These are phyloP conservation scores for Gremmenia infestans DNA, from an alignment of 2,329 filamentous ascomycete genomes.

Conservation along the genomic window DNA sequence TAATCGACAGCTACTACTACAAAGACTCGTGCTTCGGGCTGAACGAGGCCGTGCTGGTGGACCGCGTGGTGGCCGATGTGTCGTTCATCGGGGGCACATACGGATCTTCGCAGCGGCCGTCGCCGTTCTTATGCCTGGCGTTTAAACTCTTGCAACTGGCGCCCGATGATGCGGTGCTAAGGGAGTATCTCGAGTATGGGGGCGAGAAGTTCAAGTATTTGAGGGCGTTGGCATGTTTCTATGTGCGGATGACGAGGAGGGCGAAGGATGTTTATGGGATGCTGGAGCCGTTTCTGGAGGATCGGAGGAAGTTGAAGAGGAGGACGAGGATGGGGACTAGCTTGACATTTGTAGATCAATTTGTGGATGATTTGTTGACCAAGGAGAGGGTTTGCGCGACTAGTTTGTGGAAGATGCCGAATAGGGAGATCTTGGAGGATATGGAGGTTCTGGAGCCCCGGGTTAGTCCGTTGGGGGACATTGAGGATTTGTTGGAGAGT, in stretches of 20 bases:
- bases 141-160: conserved; percentile 92
- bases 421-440: conserved; percentile 78
- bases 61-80: conserved; percentile 81
- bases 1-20: conserved; percentile 94
- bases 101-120: conserved; percentile 77
- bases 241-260: conserved; percentile 81
- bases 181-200: conserved; percentile 73
- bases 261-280: conserved; percentile 74
- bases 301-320: conserved; percentile 77
- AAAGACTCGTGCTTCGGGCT: conserved; percentile 98
- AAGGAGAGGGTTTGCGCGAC: conserved; percentile 91
- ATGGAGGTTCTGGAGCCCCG: conserved; percentile 81
- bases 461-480: conserved; percentile 74
- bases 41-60: conserved; percentile 77
- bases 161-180: conserved; percentile 71
- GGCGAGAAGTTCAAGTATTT: conserved; percentile 82
- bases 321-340: conserved; percentile 68
- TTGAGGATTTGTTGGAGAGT: conserved; percentile 62
- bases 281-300: conserved; percentile 77
- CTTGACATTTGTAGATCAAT: conserved; percentile 82
- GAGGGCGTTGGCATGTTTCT: conserved; percentile 84
- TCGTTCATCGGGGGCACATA: conserved; percentile 84
- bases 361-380: conserved; percentile 84
- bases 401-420: conserved; percentile 85
- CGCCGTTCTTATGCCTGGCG: conserved; percentile 86